Conservation (phyloP, 164 flowering plant genomes). For the Protea cynaroides region DNA sequence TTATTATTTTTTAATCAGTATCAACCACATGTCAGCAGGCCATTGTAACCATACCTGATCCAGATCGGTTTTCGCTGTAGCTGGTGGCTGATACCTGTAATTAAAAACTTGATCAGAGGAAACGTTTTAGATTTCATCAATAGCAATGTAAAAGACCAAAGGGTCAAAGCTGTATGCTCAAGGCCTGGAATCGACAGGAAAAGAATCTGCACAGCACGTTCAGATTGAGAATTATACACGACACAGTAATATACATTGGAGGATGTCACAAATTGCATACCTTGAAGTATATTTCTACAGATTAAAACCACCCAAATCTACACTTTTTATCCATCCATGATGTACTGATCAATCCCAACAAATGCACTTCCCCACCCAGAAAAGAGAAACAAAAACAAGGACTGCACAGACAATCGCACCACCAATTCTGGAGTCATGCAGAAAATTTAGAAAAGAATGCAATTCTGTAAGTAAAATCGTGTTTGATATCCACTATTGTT, state of each 20-base stretch:
- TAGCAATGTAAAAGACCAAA: too few relatives aligned
- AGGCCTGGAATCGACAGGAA: slow-evolving; percentile 4
- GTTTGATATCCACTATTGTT: slow-evolving; percentile 3
- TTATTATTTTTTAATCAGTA: too few relatives aligned
- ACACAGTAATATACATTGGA: slow-evolving; percentile 22
- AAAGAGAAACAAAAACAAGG: slow-evolving; percentile 16
- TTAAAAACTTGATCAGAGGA: too few relatives aligned
- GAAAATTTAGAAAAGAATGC: slow-evolving; percentile 19
- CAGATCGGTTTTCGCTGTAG: too few relatives aligned
- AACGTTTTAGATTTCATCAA: too few relatives aligned
- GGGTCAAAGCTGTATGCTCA: too few relatives aligned
- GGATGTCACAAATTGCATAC: slow-evolving; percentile 9
- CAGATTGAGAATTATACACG: slow-evolving; percentile 13
- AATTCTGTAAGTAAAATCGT: slow-evolving; percentile 1
- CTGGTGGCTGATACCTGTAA: too few relatives aligned
- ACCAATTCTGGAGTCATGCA: slow-evolving; percentile 14
- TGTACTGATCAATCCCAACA: slow-evolving; percentile 19
- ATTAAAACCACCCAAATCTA: slow-evolving; percentile 17
- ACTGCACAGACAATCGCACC: slow-evolving; percentile 10
- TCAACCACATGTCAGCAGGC: too few relatives aligned
- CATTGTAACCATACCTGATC: too few relatives aligned
- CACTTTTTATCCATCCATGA: slow-evolving; percentile 14
- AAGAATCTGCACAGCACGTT: slow-evolving; percentile 4
- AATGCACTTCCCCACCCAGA: slow-evolving; percentile 15
- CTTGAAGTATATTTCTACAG: slow-evolving; percentile 18